These are phyloP conservation scores for Globisporangium carolinianum DNA, from an alignment of 352 stramenopile species.

Conservation along the genomic window DNA sequence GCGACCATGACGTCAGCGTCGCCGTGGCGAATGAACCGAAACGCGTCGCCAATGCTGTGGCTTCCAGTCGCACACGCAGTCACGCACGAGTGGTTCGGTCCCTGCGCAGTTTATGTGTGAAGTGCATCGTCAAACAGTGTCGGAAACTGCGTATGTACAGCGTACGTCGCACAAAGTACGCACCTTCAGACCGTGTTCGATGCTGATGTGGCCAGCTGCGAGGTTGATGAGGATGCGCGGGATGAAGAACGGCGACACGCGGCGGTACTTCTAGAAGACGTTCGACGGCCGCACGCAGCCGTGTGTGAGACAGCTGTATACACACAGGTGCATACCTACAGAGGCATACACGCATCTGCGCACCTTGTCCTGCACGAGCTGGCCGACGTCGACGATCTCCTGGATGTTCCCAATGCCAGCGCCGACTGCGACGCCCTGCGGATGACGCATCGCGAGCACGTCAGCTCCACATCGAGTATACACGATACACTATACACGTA, in stretches of 20 bases:
- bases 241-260: constrained; percentile 92
- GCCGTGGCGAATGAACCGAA: constrained; percentile 77
- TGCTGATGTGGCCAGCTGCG: constrained; percentile 88
- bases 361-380: constrained; percentile 62
- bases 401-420: constrained; percentile 85
- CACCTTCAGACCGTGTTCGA: constrained; percentile 87
- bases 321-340: no score
- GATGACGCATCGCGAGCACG: no score
- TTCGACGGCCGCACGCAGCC: no score
- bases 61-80: constrained; percentile 96
- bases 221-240: constrained; percentile 92
- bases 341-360: background rate
- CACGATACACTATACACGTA: background rate
- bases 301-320: no score
- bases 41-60: constrained; percentile 95
- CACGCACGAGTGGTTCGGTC: constrained; percentile 95
- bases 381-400: constrained; percentile 73
- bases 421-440: constrained; percentile 49
- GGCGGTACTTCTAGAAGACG: constrained; percentile 65
- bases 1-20: constrained; percentile 95
- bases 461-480: no score
- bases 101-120: constrained; percentile 26
- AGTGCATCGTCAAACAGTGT: background rate
- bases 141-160: background rate
- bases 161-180: no score